Conservation (phyloP, 768 basidiomycete genomes). For the Pulveroboletus sp. region DNA sequence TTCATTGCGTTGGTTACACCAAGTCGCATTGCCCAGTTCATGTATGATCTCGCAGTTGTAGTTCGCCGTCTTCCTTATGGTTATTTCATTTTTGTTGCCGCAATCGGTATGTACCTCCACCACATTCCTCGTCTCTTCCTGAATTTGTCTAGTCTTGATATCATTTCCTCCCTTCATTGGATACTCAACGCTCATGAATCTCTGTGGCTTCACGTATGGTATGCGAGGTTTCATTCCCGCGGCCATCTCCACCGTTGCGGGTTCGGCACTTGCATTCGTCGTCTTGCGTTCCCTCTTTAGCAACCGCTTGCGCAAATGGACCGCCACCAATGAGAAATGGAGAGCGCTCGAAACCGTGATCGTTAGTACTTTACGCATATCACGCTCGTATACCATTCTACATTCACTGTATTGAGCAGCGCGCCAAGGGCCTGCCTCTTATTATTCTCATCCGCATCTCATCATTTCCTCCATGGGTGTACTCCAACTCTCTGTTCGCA, state of each 20-base stretch:
- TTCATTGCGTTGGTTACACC: slow-evolving; percentile 58
- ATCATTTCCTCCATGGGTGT: slow-evolving; percentile 86
- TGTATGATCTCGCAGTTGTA: slow-evolving; percentile 66
- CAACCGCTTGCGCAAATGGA: slow-evolving; percentile 55
- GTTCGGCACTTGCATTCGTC: slow-evolving; percentile 61
- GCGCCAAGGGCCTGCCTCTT: slow-evolving; percentile 73
- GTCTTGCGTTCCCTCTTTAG: slow-evolving; percentile 59
- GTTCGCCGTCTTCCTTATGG: slow-evolving; percentile 61
- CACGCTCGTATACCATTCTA: background rate
- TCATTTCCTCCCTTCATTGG: slow-evolving; percentile 35
- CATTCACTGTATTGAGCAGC: slow-evolving; percentile 36
- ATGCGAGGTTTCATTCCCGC: slow-evolving; percentile 72
- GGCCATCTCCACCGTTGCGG: slow-evolving; percentile 56
- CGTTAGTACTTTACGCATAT: slow-evolving; percentile 38
- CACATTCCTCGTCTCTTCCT: slow-evolving; percentile 47
- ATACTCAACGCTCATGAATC: slow-evolving; percentile 38
- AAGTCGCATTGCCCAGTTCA: slow-evolving; percentile 61
- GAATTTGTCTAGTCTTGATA: slow-evolving; percentile 20
- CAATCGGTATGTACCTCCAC: slow-evolving; percentile 54
- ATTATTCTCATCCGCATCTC: slow-evolving; percentile 81
- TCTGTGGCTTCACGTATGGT: slow-evolving; percentile 85
- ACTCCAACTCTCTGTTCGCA: slow-evolving; percentile 78
- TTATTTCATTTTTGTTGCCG: slow-evolving; percentile 51
- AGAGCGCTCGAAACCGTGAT: slow-evolving; percentile 73
- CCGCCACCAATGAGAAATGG: slow-evolving; percentile 67